Base-by-base conservation (phyloP, 208 protist species). In the Trypanosomatidae sp. region DNA sequence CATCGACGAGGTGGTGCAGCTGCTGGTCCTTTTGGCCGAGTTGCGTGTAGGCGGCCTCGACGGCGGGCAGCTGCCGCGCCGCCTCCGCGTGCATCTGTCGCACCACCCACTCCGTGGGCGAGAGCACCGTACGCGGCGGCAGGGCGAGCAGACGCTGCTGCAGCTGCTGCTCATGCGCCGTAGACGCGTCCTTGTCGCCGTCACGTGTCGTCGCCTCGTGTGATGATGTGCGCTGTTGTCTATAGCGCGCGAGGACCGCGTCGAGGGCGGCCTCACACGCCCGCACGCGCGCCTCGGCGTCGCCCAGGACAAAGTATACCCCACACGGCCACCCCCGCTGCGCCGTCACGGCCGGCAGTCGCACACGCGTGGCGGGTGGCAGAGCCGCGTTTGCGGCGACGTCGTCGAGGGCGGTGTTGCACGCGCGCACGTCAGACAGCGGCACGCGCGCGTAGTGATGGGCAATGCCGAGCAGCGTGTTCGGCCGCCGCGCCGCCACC, bases 1-100 rank as follows among this genome's bases (percentile, higher is more conserved):
- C 63, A 32, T 91, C 68, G 6, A 90, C 69, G 15, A 84, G 55
- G 47, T 69, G 59, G 4, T 71, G 70, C 20, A 89, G 35, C 5
- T 64, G 53, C 4, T 26, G 16, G 20, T 63, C 53, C 13, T 64
- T 66, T 18, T 48, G 40, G 7, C 66, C 63, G 8, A 53, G 54
- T 33, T 51, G 43, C n/a, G 35, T 26, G 22, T 72, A 51, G 28
- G 54, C 54, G 1, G 48, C 43, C 19, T 52, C 33, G 5, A 86
- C 51, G 6, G 23, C 35, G 0, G 65, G 56, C 30, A 85, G 49
- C 48, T 88, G 78, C 26, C 72, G 65, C 33, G 53, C 44, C 11
- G 58, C 61, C 49, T 92, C 77, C 18, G 41, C 46, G 20, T 61
- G 53, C 16, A 87, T 58, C 19, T 48, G 20, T 2, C 43, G 47